These are phyloP conservation scores for Rhodosporidiobolus sp. DNA, from an alignment of 768 basidiomycete genomes.

Conservation along the genomic window DNA sequence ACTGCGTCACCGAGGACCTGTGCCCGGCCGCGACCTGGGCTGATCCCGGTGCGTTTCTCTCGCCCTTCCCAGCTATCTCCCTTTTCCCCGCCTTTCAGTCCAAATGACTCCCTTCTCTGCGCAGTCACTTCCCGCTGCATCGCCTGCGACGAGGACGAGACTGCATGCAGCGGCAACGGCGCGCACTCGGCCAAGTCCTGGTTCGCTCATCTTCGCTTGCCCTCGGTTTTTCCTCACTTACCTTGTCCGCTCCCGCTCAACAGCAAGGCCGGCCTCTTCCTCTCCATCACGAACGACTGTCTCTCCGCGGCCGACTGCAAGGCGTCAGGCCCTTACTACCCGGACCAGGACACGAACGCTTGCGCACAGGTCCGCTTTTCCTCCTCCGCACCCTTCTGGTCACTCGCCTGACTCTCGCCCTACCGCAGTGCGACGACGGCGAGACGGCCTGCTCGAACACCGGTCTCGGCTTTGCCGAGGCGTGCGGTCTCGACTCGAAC, in stretches of 20 bases:
- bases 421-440: constrained; percentile 1
- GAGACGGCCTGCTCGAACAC: not conserved
- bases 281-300: no score
- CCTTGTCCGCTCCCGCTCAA: no score
- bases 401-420: no score
- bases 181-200: not conserved
- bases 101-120: no score
- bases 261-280: no score
- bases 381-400: no score
- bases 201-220: no score
- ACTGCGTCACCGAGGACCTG: not conserved
- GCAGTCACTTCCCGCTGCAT: not conserved
- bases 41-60: not conserved
- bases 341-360: not conserved
- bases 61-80: not conserved
- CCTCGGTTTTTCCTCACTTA: no score
- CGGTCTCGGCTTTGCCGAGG: no score
- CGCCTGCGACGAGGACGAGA: not conserved
- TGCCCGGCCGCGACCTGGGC: not conserved
- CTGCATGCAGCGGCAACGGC: not conserved
- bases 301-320: no score
- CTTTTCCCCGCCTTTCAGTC: not conserved
- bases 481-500: no score
- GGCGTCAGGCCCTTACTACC: no score
- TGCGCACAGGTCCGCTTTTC: not conserved